Percentiles rank a stretch among this genome's conserved stretches.
Conservation (phyloP, 257 asterid species). For the Petrea volubilis region DNA sequence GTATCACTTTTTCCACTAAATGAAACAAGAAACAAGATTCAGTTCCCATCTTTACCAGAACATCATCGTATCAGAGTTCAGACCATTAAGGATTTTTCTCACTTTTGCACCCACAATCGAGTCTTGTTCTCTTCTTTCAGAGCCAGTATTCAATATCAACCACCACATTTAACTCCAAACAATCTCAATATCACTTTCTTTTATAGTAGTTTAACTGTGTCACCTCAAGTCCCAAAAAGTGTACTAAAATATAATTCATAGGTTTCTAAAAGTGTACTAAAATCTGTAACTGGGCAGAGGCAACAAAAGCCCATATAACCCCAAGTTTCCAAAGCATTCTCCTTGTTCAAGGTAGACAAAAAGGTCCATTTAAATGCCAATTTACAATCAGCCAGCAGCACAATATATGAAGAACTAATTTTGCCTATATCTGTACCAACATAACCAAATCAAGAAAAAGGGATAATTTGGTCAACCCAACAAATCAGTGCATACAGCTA, state of each 20-base stretch:
- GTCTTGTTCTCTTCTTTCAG: neutral
- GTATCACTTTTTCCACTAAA: neutral
- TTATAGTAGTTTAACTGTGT: neutral
- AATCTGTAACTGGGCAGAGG: neutral
- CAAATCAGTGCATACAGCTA: slow-evolving; percentile 11
- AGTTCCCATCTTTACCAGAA: neutral
- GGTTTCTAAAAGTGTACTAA: neutral
- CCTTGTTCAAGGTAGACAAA: neutral
- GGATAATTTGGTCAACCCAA: slow-evolving; percentile 23
- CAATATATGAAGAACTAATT: neutral
- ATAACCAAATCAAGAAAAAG: neutral
- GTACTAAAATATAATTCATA: neutral
- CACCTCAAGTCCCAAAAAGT: neutral
- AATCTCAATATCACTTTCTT: too few species aligned
- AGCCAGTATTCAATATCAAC: neutral
- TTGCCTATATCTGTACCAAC: slow-evolving; percentile 3
- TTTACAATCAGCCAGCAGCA: neutral
- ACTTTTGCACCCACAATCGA: neutral
- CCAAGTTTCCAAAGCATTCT: neutral
- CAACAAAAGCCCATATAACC: neutral
- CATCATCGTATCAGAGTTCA: neutral
- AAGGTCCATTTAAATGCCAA: slow-evolving; percentile 3
- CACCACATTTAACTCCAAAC: neutral
- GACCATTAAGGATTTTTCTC: neutral
- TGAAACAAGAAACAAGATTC: neutral